Base-by-base conservation (phyloP, 2,329 filamentous ascomycete species). In the Monosporascus sp. region DNA sequence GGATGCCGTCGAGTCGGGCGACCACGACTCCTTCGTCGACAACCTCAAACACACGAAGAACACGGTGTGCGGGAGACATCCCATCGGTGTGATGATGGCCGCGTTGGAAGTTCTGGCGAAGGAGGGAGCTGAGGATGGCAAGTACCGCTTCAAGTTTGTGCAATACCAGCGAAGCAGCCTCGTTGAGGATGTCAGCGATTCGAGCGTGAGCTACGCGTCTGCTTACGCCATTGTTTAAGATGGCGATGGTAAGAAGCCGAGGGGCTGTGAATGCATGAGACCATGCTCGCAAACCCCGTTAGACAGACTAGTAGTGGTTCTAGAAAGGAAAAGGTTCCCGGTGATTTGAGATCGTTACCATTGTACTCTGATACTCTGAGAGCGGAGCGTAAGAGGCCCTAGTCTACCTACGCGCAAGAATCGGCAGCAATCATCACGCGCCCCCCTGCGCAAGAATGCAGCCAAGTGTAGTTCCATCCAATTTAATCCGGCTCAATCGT, bases 171-270 rank as follows among this genome's bases (percentile, higher is more conserved):
- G 92, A 55, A 99, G 93, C 71, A 86, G 84, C 55, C 74, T 95
- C 69, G 88, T 88, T 3, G 77, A 81, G 59, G 77, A 78, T 31
- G 76, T 86, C 1, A 70, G 67, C 17, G 90, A 96, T 59, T 94
- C 86, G 60, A 97, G 92, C 62, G 94, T 99, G 50, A 97, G 92
- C 73, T 99, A 99, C 71, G 91, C 90, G 3, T 93, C 92, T 68
- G 94, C 91, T 3, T 96, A 94, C 77, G 91, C 92, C 8, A 78
- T 92, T 17, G 66, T 91, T 36, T 91, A 58, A 68, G 34, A 36
- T 26, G 41, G 24, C 44, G 41, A 38, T n/a, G 36, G 22, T 19
- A 40, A 47, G 41, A 24, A 24, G 20, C 7, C 19, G 20, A 24
- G 11, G 41, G 11, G 11, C 7, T 11, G 38, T 41, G 19, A 41